Conservation (phyloP, 2,329 filamentous ascomycete genomes). For the Penicillium capsulatum region DNA sequence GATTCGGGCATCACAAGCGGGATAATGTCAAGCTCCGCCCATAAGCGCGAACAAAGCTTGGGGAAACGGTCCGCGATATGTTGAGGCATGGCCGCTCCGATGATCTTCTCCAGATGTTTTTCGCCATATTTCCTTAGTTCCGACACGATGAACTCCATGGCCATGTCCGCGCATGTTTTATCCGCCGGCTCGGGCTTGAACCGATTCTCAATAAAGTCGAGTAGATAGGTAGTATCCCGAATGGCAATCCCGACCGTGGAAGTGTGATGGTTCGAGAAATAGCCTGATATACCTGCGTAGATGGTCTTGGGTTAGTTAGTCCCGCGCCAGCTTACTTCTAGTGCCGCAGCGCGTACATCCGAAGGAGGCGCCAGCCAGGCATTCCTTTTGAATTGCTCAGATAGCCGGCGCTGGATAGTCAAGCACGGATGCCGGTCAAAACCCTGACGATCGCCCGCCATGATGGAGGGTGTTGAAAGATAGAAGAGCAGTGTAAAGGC, state of each 20-base stretch:
- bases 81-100: slow-evolving; percentile 66
- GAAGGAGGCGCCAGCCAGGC: slow-evolving; percentile 38
- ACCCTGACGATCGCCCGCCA: slow-evolving; percentile 4
- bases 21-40: slow-evolving; percentile 72
- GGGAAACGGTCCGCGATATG: slow-evolving; percentile 60
- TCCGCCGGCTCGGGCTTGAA: slow-evolving; percentile 47
- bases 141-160: slow-evolving; percentile 58
- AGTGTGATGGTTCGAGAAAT: slow-evolving; percentile 39
- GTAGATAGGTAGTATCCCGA: slow-evolving; percentile 69
- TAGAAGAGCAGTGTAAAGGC: background rate
- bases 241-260: slow-evolving; percentile 63
- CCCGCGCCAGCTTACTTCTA: background rate
- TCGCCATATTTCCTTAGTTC: slow-evolving; percentile 59
- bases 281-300: slow-evolving; percentile 40
- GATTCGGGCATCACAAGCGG: slow-evolving; percentile 58
- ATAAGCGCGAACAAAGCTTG: slow-evolving; percentile 64
- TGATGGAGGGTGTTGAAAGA: background rate
- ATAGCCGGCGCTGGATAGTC: slow-evolving; percentile 33
- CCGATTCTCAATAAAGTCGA: slow-evolving; percentile 66
- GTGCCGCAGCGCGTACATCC: slow-evolving; percentile 27
- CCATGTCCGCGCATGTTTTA: slow-evolving; percentile 39
- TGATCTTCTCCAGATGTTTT: slow-evolving; percentile 66
- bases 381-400: slow-evolving; percentile 28
- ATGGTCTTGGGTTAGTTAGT: slow-evolving; percentile 32
- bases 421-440: slow-evolving; percentile 29